Base-by-base conservation (phyloP, 176 grass and related monocot genomes). In the Thinopyrum elongatum region DNA sequence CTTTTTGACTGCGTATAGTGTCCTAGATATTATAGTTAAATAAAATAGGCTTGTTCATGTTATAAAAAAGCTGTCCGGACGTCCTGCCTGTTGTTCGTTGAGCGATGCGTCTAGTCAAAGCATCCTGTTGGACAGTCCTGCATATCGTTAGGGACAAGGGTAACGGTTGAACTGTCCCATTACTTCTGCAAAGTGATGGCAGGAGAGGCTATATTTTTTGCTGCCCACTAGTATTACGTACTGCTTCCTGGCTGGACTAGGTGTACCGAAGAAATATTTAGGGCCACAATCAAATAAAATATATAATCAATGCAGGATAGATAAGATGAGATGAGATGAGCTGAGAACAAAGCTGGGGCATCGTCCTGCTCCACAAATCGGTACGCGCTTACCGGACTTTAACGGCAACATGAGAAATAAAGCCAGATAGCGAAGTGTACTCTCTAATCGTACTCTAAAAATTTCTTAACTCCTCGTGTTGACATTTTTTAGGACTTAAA, bases 121-220 rank as follows among this genome's bases (percentile, higher is more conserved):
- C 13, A 78, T 36, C 10, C 1, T 21, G 51, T 58, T 58, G 53
- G 53, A 58, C 53, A 17, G 53, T 58, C 53, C 53, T 58, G 53
- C 53, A 22, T 22, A 3, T 58, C 53, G 53, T 58, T 58, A 58
- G 19, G 47, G 53, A 22, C 53, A 58, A 58, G 19, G 17, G 53
- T 58, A 58, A 58, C 81, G 2, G 65, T 63, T 79, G 55, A 65
- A 88, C 53, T 16, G 87, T 88, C 87, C 38, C 51, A 23, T 6
- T 65, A 66, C 7, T 66, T 33, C 10, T 13, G 81, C 51, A 28
- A 41, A 22, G 35, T 39, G 10, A 62, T 55, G 49, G 10, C 35
- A 22, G 19, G 59, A 23, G 70, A 53, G 55, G 55, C 35, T 71
- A 71, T 12, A 59, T 25, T 26, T 14, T 44, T 8, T 10, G 77